Conservation (phyloP, 2,329 filamentous ascomycete species). For the Hymenoscyphus fraxineus region DNA sequence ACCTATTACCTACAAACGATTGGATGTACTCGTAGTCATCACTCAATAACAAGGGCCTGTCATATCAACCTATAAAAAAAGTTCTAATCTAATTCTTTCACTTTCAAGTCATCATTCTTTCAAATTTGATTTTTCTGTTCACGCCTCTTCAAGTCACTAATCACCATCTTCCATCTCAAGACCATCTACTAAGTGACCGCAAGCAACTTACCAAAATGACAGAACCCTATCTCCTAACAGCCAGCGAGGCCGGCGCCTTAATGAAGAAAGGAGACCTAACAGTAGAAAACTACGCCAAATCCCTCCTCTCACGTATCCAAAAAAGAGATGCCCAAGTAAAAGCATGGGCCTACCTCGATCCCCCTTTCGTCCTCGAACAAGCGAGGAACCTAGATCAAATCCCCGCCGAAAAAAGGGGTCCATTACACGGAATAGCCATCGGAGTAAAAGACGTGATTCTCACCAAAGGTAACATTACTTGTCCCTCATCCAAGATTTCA, state of each 20-base stretch:
- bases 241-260: conserved; percentile 39
- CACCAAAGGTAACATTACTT: conserved; percentile 43
- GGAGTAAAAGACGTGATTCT: conserved; percentile 59
- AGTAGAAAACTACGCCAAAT: conserved; percentile 46
- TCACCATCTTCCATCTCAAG: background rate
- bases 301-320: conserved; percentile 45
- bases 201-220: conserved; percentile 22
- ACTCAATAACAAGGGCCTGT: background rate
- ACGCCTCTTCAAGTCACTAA: no score
- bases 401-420: conserved; percentile 46
- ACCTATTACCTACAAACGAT: background rate
- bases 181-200: background rate
- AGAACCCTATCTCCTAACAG: conserved; percentile 41
- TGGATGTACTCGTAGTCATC: background rate
- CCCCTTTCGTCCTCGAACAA: conserved; percentile 44
- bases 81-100: no score
- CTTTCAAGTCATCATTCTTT: no score
- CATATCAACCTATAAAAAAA: no score
- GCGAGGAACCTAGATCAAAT: conserved; percentile 49
- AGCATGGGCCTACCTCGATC: conserved; percentile 49
- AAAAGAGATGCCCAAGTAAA: conserved; percentile 43
- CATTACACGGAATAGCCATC: conserved; percentile 55
- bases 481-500: background rate
- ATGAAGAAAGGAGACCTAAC: conserved; percentile 42
- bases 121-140: no score